Conservation (phyloP, 2,329 filamentous ascomycete species). For the Boeremia exigua region DNA sequence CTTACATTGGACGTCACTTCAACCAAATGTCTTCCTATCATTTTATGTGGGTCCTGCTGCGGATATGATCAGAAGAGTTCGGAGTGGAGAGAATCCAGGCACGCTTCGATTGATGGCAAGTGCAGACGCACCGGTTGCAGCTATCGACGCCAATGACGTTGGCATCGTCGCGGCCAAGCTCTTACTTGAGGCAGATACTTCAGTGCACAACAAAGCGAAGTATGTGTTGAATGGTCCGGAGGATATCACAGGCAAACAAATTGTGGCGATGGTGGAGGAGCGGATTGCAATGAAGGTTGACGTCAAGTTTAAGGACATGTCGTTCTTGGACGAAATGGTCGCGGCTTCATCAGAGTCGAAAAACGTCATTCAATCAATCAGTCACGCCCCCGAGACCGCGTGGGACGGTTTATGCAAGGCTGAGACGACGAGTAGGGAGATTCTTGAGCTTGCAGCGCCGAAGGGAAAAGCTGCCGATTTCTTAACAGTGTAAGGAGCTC, state of each 20-base stretch:
- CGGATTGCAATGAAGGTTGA: slow-evolving; percentile 17
- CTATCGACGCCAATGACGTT: slow-evolving; percentile 26
- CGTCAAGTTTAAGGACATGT: slow-evolving; percentile 19
- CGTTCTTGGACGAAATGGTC: slow-evolving; percentile 1
- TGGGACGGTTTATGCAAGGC: slow-evolving; percentile 20
- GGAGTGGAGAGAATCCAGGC: slow-evolving; percentile 10
- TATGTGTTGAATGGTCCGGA: slow-evolving; percentile 25
- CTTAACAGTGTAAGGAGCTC: no score
- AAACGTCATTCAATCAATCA: background rate
- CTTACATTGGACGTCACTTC: slow-evolving; percentile 23
- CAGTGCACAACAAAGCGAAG: slow-evolving; percentile 20
- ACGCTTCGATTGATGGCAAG: slow-evolving; percentile 7
- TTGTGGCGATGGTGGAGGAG: slow-evolving; percentile 24
- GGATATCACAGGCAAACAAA: slow-evolving; percentile 19
- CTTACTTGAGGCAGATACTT: slow-evolving; percentile 13
- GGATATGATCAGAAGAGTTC: slow-evolving; percentile 13
- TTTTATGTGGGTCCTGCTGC: slow-evolving; percentile 8
- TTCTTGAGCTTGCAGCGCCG: slow-evolving; percentile 20
- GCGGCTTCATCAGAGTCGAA: no score
- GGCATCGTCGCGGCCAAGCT: slow-evolving; percentile 21
- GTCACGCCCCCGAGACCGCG: background rate
- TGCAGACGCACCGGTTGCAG: slow-evolving; percentile 11
- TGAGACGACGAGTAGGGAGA: slow-evolving; percentile 23
- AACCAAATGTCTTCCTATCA: slow-evolving; percentile 19
- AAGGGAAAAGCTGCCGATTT: slow-evolving; percentile 9